phyloP scores from a whole-genome alignment of 2,329 filamentous ascomycete genomes.

The Didymella exigua region DNA sequence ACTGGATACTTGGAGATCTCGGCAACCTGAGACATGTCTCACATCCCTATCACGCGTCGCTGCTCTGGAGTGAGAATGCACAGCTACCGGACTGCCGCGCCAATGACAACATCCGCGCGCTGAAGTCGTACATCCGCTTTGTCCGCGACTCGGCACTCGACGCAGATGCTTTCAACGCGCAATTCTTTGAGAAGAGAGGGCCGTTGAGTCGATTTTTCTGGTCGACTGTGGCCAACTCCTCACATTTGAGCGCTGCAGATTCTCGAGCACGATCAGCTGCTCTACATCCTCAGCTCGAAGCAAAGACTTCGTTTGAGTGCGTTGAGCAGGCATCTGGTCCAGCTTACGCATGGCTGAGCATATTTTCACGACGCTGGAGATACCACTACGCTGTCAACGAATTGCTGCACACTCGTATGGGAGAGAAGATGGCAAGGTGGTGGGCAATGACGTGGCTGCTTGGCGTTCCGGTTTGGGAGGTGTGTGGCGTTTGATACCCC shows the following conservation, averaged over 20 bases:
- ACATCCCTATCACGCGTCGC: slow-evolving; percentile 38
- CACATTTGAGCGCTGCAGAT: slow-evolving; percentile 17
- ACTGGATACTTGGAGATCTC: slow-evolving; percentile 45
- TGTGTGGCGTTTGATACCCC: neutral
- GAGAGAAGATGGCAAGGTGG: slow-evolving; percentile 7
- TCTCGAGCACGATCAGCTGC: slow-evolving; percentile 16
- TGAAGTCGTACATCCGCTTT: slow-evolving; percentile 39
- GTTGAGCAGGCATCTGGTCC: neutral
- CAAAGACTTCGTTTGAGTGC: neutral
- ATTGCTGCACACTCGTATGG: neutral
- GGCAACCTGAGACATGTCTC: slow-evolving; percentile 41
- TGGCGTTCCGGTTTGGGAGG: slow-evolving; percentile 2
- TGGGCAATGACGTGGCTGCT: slow-evolving; percentile 15
- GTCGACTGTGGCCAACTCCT: slow-evolving; percentile 17
- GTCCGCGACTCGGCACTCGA: slow-evolving; percentile 20
- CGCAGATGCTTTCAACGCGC: slow-evolving; percentile 26
- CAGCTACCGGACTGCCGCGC: slow-evolving; percentile 34
- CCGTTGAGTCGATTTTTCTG: slow-evolving; percentile 39
- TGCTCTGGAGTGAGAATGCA: slow-evolving; percentile 30
- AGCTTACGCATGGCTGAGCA: neutral
- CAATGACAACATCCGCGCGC: slow-evolving; percentile 40
- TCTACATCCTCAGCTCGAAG: slow-evolving; percentile 10
- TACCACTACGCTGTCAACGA: neutral
- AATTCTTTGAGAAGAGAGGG: slow-evolving; percentile 25
- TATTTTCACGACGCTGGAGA: neutral